phyloP scores from a whole-genome alignment of 352 stramenopile species.

The Globisporangium paddicum region DNA sequence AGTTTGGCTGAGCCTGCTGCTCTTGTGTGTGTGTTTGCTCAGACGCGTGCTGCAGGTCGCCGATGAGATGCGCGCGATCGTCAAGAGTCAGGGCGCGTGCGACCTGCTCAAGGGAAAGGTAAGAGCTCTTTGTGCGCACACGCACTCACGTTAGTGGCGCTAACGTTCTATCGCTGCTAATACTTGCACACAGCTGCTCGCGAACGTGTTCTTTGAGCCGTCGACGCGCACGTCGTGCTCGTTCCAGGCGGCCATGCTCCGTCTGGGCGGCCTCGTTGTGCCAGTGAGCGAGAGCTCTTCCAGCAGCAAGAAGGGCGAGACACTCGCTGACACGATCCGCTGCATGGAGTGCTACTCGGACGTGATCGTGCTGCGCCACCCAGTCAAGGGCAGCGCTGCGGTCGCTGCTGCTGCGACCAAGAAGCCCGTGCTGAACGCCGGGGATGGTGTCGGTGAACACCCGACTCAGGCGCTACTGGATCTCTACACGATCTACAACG shows the following conservation, averaged over 20 bases:
- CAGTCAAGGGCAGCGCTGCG: slow-evolving; percentile 81
- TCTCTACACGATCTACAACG: slow-evolving; percentile 95
- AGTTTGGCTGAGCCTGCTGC: not conserved
- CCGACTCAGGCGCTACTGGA: slow-evolving; percentile 99
- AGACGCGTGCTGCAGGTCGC: slow-evolving; percentile 70
- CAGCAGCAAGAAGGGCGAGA: slow-evolving; percentile 98
- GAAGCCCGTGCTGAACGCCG: slow-evolving; percentile 94
- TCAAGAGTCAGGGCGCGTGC: slow-evolving; percentile 59
- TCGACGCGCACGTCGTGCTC: slow-evolving; percentile 97
- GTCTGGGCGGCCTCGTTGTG: slow-evolving; percentile 94
- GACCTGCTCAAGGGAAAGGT: slow-evolving; percentile 86
- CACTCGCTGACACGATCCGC: slow-evolving; percentile 95
- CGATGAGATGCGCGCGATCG: slow-evolving; percentile 82
- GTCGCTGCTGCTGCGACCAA: slow-evolving; percentile 68
- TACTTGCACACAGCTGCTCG: slow-evolving; percentile 69
- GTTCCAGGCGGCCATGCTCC: slow-evolving; percentile 97
- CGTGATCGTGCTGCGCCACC: slow-evolving; percentile 94
- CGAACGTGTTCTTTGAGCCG: slow-evolving; percentile 98
- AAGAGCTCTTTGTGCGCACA: not conserved
- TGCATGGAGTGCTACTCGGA: slow-evolving; percentile 97
- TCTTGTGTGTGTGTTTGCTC: slow-evolving; percentile 3
- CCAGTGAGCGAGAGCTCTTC: slow-evolving; percentile 93
- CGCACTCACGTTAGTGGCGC: not conserved
- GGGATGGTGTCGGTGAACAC: slow-evolving; percentile 97
- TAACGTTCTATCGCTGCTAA: not conserved